Evolutionary conservation across 2,329 filamentous ascomycete genomes (phyloP).

Genomic region (Calonectria pauciramosa): DNA sequence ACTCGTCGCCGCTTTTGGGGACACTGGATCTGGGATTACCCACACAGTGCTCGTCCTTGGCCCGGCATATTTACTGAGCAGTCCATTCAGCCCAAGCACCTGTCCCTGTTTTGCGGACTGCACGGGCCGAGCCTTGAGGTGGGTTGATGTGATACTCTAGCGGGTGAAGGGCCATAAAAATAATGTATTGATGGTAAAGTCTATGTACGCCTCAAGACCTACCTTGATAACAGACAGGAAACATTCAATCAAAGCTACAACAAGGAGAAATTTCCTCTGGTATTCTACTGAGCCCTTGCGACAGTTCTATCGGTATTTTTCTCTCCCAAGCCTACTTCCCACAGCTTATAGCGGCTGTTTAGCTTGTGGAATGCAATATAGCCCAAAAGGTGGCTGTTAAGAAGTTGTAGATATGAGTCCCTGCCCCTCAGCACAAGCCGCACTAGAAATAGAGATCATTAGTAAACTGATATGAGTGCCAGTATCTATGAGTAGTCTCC

Average conservation of each 20-base stretch:
- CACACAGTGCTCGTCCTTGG: too few species aligned
- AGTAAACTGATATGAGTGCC: not conserved
- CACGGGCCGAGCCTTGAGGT: too few species aligned
- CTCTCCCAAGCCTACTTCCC: conserved; percentile 18
- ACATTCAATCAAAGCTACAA: not conserved
- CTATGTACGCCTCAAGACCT: too few species aligned
- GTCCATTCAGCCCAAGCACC: too few species aligned
- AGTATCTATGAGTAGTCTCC: not conserved
- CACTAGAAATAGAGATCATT: not conserved
- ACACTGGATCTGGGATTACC: too few species aligned
- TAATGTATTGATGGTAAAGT: too few species aligned
- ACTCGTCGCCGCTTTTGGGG: too few species aligned
- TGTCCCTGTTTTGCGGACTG: too few species aligned
- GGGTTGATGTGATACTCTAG: not conserved
- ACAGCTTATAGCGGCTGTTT: conserved; percentile 12
- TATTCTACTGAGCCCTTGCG: not conserved
- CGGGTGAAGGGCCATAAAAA: too few species aligned
- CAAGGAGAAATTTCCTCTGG: not conserved
- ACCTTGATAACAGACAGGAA: too few species aligned
- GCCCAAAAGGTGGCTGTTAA: not conserved
- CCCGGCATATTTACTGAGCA: too few species aligned
- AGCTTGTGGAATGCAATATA: conserved; percentile 20
- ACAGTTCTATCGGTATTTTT: not conserved
- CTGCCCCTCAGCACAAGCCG: not conserved
- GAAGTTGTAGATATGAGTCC: conserved; percentile 1